Percentiles rank a stretch among this genome's conserved stretches.
phyloP scores from a whole-genome alignment of 371 early-diverging fungal genomes.

The Apophysomyces trapeziformis region DNA sequence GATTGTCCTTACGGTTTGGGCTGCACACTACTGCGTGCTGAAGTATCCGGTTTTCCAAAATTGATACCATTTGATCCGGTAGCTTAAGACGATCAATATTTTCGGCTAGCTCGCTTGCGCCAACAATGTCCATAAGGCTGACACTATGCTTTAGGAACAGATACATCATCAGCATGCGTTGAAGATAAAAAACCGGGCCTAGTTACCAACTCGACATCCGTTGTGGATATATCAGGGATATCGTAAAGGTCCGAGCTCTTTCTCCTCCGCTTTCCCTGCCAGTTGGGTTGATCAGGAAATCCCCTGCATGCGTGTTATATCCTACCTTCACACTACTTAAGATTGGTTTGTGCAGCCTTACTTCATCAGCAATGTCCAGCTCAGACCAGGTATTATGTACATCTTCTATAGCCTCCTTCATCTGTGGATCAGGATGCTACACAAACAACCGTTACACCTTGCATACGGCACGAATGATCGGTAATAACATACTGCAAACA shows the following conservation, averaged over 20 bases:
- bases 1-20: slow-evolving; percentile 27
- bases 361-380: background rate
- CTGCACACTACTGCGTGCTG: slow-evolving; percentile 53
- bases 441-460: background rate
- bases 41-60: slow-evolving; percentile 49
- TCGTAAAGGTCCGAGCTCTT: background rate
- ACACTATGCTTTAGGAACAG: slow-evolving; percentile 13
- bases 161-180: background rate
- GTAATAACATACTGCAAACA: slow-evolving; percentile 26
- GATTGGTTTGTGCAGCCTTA: slow-evolving; percentile 13
- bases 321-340: background rate
- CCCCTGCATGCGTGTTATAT: background rate
- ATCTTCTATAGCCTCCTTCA: slow-evolving; percentile 29
- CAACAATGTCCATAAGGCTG: slow-evolving; percentile 21
- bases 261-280: slow-evolving; percentile 9
- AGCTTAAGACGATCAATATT: slow-evolving; percentile 45
- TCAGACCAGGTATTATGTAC: slow-evolving; percentile 37
- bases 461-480: background rate
- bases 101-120: slow-evolving; percentile 30
- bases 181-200: background rate
- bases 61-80: slow-evolving; percentile 49
- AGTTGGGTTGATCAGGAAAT: background rate
- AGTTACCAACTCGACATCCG: slow-evolving; percentile 12
- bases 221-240: slow-evolving; percentile 13
- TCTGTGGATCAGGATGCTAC: slow-evolving; percentile 45